Evolutionary conservation across 495 filamentous ascomycete genomes (phyloP), one percentile per base, ranked within the genome.

Genomic region (Hyaloscypha hepaticicola): DNA sequence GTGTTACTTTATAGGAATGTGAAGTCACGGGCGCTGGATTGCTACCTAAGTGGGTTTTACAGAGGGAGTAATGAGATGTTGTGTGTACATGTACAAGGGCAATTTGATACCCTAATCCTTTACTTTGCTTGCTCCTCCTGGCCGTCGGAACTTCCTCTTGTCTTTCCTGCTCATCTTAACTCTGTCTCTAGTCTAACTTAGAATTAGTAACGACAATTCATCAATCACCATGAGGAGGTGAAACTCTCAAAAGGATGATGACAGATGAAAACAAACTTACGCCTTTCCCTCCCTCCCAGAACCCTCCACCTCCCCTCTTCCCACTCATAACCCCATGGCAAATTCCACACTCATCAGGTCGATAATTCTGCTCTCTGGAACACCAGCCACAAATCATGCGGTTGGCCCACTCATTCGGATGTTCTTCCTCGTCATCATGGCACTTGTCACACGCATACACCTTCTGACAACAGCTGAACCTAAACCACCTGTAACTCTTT

Each of bases 211-310:
- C n/a, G n/a, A n/a, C n/a, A n/a, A n/a, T n/a, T n/a, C n/a, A n/a
- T n/a, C n/a, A n/a, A n/a, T n/a, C n/a, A n/a, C n/a, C n/a, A n/a
- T n/a, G n/a, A n/a, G n/a, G n/a, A n/a, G n/a, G n/a, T n/a, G n/a
- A n/a, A n/a, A n/a, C n/a, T n/a, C n/a, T n/a, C n/a, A n/a, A n/a
- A n/a, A n/a, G n/a, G n/a, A n/a, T n/a, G n/a, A n/a, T n/a, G n/a
- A n/a, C n/a, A n/a, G n/a, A n/a, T n/a, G n/a, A n/a, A n/a, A n/a
- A n/a, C n/a, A n/a, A n/a, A n/a, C n/a, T n/a, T n/a, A n/a, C n/a
- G n/a, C 92, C 92, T 73, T 91, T 93, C 1, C 93, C 93, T 19
- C 92, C 93, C 77, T 97, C 93, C 93, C 93, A 96, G 73, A 91
- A 97, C 8, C 92, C 92, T 12, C 58, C 64, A 22, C 55, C 63